These are phyloP conservation scores for Naganishia friedmannii DNA, from an alignment of 768 basidiomycete genomes.

Conservation along the genomic window DNA sequence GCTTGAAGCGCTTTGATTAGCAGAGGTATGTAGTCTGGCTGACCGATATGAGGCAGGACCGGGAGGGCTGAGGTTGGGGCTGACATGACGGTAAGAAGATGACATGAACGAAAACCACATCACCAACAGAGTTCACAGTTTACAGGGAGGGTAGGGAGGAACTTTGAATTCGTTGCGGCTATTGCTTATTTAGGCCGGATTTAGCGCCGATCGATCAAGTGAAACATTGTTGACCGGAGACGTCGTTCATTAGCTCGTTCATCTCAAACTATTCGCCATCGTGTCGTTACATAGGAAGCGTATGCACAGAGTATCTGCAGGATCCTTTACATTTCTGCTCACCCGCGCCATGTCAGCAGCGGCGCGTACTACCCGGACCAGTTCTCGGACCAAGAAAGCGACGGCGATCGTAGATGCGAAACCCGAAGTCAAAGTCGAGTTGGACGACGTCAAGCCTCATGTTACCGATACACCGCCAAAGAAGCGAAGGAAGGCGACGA, in stretches of 20 bases:
- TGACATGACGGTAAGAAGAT: background rate
- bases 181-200: too few species aligned
- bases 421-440: background rate
- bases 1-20: slow-evolving; percentile 20
- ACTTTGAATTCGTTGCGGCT: too few species aligned
- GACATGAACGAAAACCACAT: too few species aligned
- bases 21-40: slow-evolving; percentile 5
- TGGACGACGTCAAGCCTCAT: background rate
- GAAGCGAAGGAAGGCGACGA: background rate
- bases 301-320: background rate
- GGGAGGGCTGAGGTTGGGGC: background rate
- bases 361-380: background rate
- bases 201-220: slow-evolving; percentile 18
- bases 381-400: background rate
- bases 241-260: background rate
- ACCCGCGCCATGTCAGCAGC: background rate
- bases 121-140: too few species aligned
- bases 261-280: too few species aligned
- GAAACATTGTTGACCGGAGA: background rate
- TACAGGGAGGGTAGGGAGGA: too few species aligned
- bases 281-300: background rate
- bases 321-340: background rate
- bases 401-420: background rate
- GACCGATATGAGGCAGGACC: slow-evolving; percentile 14
- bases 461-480: background rate